phyloP scores from a whole-genome alignment of 306 rosid genomes.

The Pterocarpus santalinus region DNA sequence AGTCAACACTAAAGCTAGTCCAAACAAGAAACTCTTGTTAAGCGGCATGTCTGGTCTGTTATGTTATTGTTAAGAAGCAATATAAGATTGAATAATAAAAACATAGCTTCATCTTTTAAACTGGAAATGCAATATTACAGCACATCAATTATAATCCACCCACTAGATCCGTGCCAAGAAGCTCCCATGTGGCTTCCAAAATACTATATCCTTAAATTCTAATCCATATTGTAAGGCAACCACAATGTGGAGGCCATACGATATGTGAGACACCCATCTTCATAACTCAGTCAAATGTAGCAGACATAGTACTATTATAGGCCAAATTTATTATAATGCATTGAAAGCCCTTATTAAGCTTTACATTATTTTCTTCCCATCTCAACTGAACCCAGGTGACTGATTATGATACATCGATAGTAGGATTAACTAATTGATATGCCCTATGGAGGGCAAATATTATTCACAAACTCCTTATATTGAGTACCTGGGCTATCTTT shows the following conservation, averaged over 20 bases:
- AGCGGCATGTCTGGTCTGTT: no score
- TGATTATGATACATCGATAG: background rate
- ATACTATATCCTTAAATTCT: no score
- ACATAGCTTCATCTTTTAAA: no score
- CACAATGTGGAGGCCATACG: background rate
- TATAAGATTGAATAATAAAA: no score
- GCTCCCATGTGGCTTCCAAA: no score
- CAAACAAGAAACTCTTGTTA: no score
- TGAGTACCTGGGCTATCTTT: slow-evolving; percentile 20
- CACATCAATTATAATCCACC: no score
- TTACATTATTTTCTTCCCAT: background rate
- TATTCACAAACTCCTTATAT: slow-evolving; percentile 1
- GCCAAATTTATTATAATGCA: background rate
- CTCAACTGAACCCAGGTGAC: slow-evolving; percentile 22
- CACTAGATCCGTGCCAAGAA: no score
- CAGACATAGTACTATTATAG: background rate
- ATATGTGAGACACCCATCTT: background rate
- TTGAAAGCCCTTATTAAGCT: background rate
- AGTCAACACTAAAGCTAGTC: no score
- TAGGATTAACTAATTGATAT: background rate
- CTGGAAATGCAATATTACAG: no score
- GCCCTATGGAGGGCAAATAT: slow-evolving; percentile 4
- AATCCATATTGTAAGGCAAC: background rate
- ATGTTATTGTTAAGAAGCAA: no score
- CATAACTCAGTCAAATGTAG: background rate